phyloP scores from a whole-genome alignment of 148 eudicot genomes.

The Silene conica region DNA sequence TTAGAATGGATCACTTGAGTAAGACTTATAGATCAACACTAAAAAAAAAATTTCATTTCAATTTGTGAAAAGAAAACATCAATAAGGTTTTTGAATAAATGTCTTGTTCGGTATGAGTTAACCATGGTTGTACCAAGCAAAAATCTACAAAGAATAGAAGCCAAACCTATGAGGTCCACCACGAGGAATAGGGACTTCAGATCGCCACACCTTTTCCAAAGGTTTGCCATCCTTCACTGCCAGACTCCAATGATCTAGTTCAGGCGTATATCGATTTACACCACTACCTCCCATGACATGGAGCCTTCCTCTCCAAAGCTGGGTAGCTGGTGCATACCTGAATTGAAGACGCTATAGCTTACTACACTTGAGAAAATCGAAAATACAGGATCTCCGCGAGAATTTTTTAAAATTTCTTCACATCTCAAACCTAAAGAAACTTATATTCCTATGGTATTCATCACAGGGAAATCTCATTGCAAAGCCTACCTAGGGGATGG shows the following conservation, averaged over 20 bases:
- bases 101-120: no score
- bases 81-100: no score
- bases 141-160: slow-evolving; percentile 2
- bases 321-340: slow-evolving; percentile 99
- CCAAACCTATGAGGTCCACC: slow-evolving; percentile 99
- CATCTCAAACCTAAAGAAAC: not conserved
- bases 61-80: not conserved
- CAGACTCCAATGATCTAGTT: slow-evolving; percentile 92
- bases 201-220: slow-evolving; percentile 82
- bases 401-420: not conserved
- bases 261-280: slow-evolving; percentile 74
- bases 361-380: not conserved
- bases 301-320: slow-evolving; percentile 97
- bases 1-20: not conserved
- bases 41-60: not conserved
- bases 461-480: not conserved
- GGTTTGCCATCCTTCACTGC: slow-evolving; percentile 90
- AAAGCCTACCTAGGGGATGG: slow-evolving; percentile 77
- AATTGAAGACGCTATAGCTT: not conserved
- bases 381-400: not conserved
- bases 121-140: not conserved
- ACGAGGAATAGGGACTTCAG: slow-evolving; percentile 93
- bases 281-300: slow-evolving; percentile 99
- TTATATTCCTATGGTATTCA: not conserved
- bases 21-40: not conserved